Conservation (phyloP, 345 rosid species). For the Erysimum cheiranthoides region DNA sequence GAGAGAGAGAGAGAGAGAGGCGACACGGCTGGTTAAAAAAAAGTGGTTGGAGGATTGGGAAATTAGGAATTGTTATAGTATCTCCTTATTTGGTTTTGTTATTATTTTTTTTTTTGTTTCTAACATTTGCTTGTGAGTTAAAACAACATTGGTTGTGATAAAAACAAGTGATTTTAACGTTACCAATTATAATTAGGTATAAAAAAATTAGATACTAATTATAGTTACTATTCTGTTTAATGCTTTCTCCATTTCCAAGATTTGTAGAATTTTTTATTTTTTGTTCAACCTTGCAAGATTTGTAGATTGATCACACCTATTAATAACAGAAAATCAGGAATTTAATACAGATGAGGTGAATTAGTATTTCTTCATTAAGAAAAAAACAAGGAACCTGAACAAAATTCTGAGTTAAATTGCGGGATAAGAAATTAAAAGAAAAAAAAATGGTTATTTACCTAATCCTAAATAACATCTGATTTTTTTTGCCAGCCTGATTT, state of each 20-base stretch:
- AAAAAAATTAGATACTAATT: conserved; percentile 27
- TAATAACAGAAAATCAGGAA: not conserved
- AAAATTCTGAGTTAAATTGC: not conserved
- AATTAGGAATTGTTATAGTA: conserved; percentile 24
- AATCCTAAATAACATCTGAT: not conserved
- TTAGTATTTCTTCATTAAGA: conserved; percentile 5
- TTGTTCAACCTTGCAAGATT: not conserved
- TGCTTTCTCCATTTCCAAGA: conserved; percentile 15
- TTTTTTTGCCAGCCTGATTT: not conserved
- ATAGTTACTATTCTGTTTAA: conserved; percentile 32
- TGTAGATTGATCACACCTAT: not conserved
- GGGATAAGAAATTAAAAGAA: not conserved
- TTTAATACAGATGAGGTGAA: not conserved
- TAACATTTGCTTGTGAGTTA: conserved; percentile 20
- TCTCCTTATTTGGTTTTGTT: conserved; percentile 15
- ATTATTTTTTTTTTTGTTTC: not conserved
- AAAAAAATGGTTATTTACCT: not conserved
- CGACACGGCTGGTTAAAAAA: conserved; percentile 16
- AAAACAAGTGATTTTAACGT: conserved; percentile 35
- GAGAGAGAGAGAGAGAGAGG: not conserved
- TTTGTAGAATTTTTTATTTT: not conserved
- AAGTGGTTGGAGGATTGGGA: conserved; percentile 29
- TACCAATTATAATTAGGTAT: conserved; percentile 31
- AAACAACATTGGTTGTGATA: conserved; percentile 33
- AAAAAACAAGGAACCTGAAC: not conserved